These are phyloP conservation scores for Arabis alpina DNA, from an alignment of 345 rosid genomes.

Conservation along the genomic window DNA sequence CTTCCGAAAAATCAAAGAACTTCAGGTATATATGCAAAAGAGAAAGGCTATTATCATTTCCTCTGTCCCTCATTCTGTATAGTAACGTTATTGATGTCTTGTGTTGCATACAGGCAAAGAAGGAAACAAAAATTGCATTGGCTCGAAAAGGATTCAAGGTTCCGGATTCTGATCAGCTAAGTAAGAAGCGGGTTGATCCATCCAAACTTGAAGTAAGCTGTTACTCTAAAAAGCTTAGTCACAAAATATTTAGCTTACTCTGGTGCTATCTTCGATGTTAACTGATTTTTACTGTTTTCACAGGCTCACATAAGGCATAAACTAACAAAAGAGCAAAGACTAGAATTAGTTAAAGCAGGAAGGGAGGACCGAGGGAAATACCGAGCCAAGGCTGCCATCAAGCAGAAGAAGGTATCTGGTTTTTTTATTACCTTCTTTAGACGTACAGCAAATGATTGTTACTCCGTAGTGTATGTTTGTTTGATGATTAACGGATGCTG, in stretches of 20 bases:
- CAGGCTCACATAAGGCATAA: constrained; percentile 86
- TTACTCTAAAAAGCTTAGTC: constrained; percentile 13
- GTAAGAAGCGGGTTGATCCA: constrained; percentile 84
- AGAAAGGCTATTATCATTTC: neutral
- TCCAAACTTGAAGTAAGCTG: constrained; percentile 80
- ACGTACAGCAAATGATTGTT: neutral
- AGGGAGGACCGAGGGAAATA: constrained; percentile 84
- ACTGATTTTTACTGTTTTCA: neutral
- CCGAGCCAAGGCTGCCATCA: constrained; percentile 69
- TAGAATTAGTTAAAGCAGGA: constrained; percentile 81
- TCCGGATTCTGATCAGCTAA: constrained; percentile 75
- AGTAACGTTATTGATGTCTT: constrained; percentile 18
- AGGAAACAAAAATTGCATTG: constrained; percentile 68
- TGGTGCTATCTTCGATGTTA: neutral
- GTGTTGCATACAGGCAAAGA: constrained; percentile 60
- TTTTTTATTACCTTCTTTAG: neutral
- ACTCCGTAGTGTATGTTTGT: neutral
- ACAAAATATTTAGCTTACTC: neutral
- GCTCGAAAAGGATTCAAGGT: constrained; percentile 80
- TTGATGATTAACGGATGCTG: constrained; percentile 6
- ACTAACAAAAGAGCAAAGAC: constrained; percentile 78
- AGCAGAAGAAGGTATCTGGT: constrained; percentile 74
- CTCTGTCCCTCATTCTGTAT: constrained; percentile 4
- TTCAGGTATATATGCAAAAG: constrained; percentile 55
- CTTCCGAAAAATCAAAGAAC: constrained; percentile 81